Conservation (phyloP, 495 filamentous ascomycete genomes). For the Aspergillus sclerotioniger region DNA sequence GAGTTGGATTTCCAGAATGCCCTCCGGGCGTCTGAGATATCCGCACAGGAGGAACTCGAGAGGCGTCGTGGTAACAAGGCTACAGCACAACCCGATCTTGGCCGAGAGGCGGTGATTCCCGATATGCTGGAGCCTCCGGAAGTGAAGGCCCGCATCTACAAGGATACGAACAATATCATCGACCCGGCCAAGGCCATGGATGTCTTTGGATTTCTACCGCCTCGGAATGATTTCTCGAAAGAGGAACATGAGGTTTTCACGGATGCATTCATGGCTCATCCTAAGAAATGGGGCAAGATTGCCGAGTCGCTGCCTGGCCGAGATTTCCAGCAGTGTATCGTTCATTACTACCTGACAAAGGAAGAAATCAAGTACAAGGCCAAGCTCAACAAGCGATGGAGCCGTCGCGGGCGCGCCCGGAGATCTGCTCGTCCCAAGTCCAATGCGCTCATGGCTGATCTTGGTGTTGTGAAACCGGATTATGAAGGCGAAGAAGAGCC, state of each 20-base stretch:
- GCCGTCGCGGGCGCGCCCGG: slow-evolving; percentile 59
- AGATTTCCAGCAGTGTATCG: slow-evolving; percentile 81
- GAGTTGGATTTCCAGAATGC: slow-evolving; percentile 77
- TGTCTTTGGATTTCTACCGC: slow-evolving; percentile 70
- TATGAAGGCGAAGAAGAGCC: slow-evolving; percentile 55
- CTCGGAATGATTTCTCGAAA: slow-evolving; percentile 76
- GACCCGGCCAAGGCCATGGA: slow-evolving; percentile 63
- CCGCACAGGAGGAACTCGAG: slow-evolving; percentile 71
- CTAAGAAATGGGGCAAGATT: slow-evolving; percentile 92
- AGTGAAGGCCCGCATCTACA: slow-evolving; percentile 53
- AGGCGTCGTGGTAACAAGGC: slow-evolving; percentile 62
- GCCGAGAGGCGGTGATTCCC: slow-evolving; percentile 82
- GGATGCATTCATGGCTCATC: slow-evolving; percentile 71
- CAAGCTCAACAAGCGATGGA: slow-evolving; percentile 68
- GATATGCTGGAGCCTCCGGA: slow-evolving; percentile 63
- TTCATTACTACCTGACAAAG: slow-evolving; percentile 96
- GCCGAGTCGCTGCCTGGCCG: slow-evolving; percentile 69
- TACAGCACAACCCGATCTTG: slow-evolving; percentile 70
- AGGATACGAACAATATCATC: slow-evolving; percentile 71
- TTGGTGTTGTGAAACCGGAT: slow-evolving; percentile 57
- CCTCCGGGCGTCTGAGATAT: slow-evolving; percentile 72
- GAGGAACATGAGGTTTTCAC: slow-evolving; percentile 78
- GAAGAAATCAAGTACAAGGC: slow-evolving; percentile 82
- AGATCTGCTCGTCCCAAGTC: slow-evolving; percentile 61
- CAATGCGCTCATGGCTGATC: slow-evolving; percentile 71